These are phyloP conservation scores for Cladosporium sphaerospermum DNA, from an alignment of 2,329 filamentous ascomycete species.

Conservation along the genomic window DNA sequence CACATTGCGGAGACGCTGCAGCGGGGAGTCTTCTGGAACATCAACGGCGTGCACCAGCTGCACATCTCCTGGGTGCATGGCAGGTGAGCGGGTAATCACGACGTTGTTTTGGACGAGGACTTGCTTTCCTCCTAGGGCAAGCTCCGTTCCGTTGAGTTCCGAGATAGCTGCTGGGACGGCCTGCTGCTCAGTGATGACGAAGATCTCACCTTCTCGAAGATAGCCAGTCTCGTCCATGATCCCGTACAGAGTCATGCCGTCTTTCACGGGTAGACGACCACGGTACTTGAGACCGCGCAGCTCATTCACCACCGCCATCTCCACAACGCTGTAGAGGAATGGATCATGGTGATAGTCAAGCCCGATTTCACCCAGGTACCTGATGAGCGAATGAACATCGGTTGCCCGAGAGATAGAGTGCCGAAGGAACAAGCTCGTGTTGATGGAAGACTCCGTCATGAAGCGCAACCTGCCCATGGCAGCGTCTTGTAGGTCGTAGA, in stretches of 20 bases:
- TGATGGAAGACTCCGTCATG: conserved; percentile 52
- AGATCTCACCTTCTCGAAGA: conserved; percentile 62
- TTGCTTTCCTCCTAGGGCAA: conserved; percentile 19
- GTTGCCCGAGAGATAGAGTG: conserved; percentile 54
- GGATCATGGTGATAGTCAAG: conserved; percentile 61
- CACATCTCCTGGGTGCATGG: conserved; percentile 75
- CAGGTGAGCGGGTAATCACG: conserved; percentile 71
- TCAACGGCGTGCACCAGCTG: conserved; percentile 57
- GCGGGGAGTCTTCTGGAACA: conserved; percentile 54
- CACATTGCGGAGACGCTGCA: conserved; percentile 62
- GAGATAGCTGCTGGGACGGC: conserved; percentile 3
- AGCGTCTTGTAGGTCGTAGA: conserved; percentile 57
- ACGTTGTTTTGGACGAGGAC: conserved; percentile 40
- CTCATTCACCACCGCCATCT: conserved; percentile 63
- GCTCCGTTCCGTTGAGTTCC: neutral
- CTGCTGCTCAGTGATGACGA: conserved; percentile 50
- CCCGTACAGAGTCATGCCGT: conserved; percentile 71
- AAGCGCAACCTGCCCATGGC: conserved; percentile 55
- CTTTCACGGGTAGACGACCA: conserved; percentile 63
- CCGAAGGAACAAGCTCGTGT: conserved; percentile 62
- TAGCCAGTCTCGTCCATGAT: conserved; percentile 75
- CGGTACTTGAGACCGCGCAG: conserved; percentile 72
- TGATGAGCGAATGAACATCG: conserved; percentile 57
- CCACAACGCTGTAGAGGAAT: conserved; percentile 65
- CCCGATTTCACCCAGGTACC: conserved; percentile 49